Evolutionary conservation across 257 asterid species (phyloP).

Genomic region (Rubia yunnanensis): DNA sequence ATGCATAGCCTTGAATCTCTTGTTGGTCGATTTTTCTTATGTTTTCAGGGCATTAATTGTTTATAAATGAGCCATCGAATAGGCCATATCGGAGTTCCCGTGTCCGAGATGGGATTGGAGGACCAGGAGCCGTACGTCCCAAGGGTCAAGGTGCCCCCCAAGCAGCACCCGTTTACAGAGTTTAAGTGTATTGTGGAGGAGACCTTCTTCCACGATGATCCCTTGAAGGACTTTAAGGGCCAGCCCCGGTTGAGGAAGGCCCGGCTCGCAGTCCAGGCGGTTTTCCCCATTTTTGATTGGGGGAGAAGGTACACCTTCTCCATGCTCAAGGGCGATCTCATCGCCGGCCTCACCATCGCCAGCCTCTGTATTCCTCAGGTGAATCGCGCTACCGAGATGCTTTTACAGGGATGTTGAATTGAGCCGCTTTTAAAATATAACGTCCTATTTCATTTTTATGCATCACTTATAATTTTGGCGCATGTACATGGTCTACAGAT

Average conservation of each 20-base stretch:
- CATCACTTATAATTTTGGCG: too few relatives aligned
- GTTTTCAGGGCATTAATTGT: neutral
- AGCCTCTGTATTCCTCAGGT: conserved; percentile 92
- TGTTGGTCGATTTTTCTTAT: neutral
- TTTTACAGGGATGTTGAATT: too few relatives aligned
- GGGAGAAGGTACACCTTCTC: conserved; percentile 37
- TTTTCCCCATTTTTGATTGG: conserved; percentile 79
- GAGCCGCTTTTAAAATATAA: too few relatives aligned
- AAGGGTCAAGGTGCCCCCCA: conserved; percentile 78
- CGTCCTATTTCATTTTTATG: too few relatives aligned
- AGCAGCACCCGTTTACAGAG: conserved; percentile 53
- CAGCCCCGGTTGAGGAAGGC: conserved; percentile 51
- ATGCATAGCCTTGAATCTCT: neutral
- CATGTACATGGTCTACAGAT: too few relatives aligned
- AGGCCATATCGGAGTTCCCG: neutral
- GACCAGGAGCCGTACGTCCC: conserved; percentile 36
- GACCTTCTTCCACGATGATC: conserved; percentile 76
- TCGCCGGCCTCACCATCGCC: conserved; percentile 83
- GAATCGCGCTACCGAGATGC: neutral
- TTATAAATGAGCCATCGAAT: conserved; percentile 11
- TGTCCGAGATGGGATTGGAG: neutral
- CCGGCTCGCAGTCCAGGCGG: conserved; percentile 55
- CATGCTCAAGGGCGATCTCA: conserved; percentile 56
- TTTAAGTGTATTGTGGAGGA: conserved; percentile 52
- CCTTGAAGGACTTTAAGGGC: conserved; percentile 70